Conservation (phyloP, 179 eudicot species). For the Vitellaria paradoxa region DNA sequence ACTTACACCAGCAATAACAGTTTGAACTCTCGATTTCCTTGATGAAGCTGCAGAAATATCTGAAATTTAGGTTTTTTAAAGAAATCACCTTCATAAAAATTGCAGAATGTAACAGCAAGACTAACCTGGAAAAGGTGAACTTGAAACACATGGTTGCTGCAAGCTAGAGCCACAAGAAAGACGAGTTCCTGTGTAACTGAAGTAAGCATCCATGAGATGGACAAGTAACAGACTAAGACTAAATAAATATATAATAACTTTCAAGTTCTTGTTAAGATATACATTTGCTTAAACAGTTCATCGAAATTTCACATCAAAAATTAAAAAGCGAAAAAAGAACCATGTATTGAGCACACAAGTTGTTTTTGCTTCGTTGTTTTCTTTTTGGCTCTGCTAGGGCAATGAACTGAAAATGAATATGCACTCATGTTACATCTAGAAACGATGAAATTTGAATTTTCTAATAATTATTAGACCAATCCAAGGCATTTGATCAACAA, state of each 20-base stretch:
- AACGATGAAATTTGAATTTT: neutral
- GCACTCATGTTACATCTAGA: neutral
- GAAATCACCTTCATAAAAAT: neutral
- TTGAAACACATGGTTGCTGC: slow-evolving; percentile 71
- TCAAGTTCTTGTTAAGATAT: neutral
- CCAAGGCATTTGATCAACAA: neutral
- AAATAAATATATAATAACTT: neutral
- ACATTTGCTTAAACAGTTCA: neutral
- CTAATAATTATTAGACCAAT: neutral
- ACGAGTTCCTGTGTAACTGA: slow-evolving; percentile 82
- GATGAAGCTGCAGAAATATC: slow-evolving; percentile 36
- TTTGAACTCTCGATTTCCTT: slow-evolving; percentile 53
- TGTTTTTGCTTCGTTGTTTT: no score
- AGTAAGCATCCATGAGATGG: slow-evolving; percentile 13
- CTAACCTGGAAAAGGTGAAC: slow-evolving; percentile 55
- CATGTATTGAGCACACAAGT: neutral
- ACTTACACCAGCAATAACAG: slow-evolving; percentile 51
- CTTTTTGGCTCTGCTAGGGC: no score
- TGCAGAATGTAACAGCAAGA: slow-evolving; percentile 1
- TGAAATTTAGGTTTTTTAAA: slow-evolving; percentile 15
- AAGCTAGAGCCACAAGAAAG: slow-evolving; percentile 66
- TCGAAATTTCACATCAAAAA: neutral
- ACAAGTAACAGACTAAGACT: slow-evolving; percentile 5
- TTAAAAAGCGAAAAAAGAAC: neutral
- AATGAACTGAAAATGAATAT: no score